These are phyloP conservation scores for Phytophthora pisi DNA, from an alignment of 352 stramenopile genomes.

Conservation along the genomic window DNA sequence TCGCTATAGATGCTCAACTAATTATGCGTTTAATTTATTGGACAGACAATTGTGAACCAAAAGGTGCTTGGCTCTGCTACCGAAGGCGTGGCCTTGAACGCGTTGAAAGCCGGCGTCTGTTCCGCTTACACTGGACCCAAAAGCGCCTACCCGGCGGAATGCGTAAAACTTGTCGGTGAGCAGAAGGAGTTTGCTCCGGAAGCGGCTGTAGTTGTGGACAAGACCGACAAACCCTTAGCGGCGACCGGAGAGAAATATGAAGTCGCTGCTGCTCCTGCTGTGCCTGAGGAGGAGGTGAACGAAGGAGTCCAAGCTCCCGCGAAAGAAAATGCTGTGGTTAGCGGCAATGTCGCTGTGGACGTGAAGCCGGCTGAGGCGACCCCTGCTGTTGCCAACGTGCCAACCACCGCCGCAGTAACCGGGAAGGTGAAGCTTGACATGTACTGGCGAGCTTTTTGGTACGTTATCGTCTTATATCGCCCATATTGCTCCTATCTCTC, in stretches of 20 bases:
- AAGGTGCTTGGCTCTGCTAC: constrained; percentile 63
- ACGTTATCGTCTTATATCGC: constrained; percentile 11
- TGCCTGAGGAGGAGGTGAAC: constrained; percentile 10
- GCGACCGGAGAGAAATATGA: constrained; percentile 21
- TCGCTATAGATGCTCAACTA: constrained; percentile 4
- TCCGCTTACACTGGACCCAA: constrained; percentile 68
- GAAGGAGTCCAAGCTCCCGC: constrained; percentile 14
- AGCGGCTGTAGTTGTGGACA: constrained; percentile 17
- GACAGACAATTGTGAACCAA: constrained; percentile 66
- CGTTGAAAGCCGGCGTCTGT: constrained; percentile 68
- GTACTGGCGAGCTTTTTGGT: constrained; percentile 86
- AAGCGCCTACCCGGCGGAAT: constrained; percentile 64
- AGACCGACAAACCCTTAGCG: constrained; percentile 22
- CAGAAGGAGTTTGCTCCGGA: constrained; percentile 62
- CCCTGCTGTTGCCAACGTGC: constrained; percentile 6
- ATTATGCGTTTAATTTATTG: background rate
- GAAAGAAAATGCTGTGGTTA: constrained; percentile 25
- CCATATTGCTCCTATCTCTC: background rate
- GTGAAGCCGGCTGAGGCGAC: constrained; percentile 46
- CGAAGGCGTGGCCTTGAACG: constrained; percentile 61
- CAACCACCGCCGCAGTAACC: constrained; percentile 6
- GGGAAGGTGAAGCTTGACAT: constrained; percentile 74
- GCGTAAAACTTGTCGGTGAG: constrained; percentile 55
- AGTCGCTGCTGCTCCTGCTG: background rate
- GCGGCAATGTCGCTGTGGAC: constrained; percentile 37